Conservation (phyloP, 805 yeast species). For the Allodekkera sacchari region DNA sequence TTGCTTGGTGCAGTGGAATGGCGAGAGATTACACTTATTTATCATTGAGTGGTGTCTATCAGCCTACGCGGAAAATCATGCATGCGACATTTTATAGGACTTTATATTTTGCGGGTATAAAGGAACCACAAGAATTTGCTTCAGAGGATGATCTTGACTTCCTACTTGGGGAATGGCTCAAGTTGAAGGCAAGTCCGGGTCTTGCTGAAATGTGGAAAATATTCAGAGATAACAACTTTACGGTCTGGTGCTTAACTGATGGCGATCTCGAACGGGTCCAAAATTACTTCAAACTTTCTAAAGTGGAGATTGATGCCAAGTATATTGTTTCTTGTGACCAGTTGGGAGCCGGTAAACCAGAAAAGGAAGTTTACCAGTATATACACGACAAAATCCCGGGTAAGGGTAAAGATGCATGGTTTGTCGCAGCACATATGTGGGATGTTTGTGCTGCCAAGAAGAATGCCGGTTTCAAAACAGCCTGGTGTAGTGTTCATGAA, state of each 20-base stretch:
- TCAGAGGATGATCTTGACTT: slow-evolving; percentile 21
- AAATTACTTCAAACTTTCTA: slow-evolving; percentile 20
- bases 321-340: slow-evolving; percentile 24
- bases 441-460: slow-evolving; percentile 25
- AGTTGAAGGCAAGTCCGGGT: slow-evolving; percentile 21
- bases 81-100: slow-evolving; percentile 21
- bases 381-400: slow-evolving; percentile 20
- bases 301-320: slow-evolving; percentile 21
- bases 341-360: slow-evolving; percentile 23
- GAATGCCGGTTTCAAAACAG: slow-evolving; percentile 23
- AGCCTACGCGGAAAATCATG: slow-evolving; percentile 18
- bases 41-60: slow-evolving; percentile 19
- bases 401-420: slow-evolving; percentile 22
- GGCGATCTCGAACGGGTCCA: slow-evolving; percentile 21
- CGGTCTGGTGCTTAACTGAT: slow-evolving; percentile 24
- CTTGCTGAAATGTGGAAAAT: slow-evolving; percentile 20
- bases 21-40: slow-evolving; percentile 62
- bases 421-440: slow-evolving; percentile 28
- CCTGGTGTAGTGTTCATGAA: slow-evolving; percentile 25
- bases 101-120: slow-evolving; percentile 19
- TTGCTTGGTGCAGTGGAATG: slow-evolving; percentile 31
- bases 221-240: slow-evolving; percentile 23
- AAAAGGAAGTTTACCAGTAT: slow-evolving; percentile 19
- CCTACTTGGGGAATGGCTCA: slow-evolving; percentile 17
- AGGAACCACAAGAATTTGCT: slow-evolving; percentile 20